phyloP scores from a whole-genome alignment of 2,329 filamentous ascomycete genomes.

The Rutstroemia sp. region DNA sequence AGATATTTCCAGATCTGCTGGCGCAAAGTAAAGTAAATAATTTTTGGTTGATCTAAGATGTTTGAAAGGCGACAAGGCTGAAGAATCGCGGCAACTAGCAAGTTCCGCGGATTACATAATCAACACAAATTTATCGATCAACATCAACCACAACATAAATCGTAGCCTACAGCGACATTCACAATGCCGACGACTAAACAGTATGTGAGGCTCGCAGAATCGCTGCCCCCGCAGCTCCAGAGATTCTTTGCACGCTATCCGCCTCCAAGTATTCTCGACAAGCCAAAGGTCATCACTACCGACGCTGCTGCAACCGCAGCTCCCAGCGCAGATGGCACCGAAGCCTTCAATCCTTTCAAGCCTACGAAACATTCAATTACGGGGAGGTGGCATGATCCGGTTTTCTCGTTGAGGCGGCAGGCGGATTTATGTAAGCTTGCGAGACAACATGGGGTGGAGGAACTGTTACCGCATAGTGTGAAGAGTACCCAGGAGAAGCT shows the following conservation, averaged over 20 bases:
- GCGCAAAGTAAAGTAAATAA: background rate
- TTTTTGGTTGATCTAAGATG: background rate
- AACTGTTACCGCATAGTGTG: conserved; percentile 66
- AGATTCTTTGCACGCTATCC: conserved; percentile 89
- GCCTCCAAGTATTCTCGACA: conserved; percentile 52
- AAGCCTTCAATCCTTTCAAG: conserved; percentile 58
- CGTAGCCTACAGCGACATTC: conserved; percentile 2
- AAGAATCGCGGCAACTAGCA: conserved; percentile 4
- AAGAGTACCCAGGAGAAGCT: conserved; percentile 71
- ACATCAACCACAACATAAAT: conserved; percentile 9
- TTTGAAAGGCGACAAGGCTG: conserved; percentile 3
- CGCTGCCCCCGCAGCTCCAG: conserved; percentile 69
- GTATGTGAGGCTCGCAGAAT: conserved; percentile 51
- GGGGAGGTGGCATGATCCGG: conserved; percentile 75
- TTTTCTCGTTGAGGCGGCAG: conserved; percentile 78
- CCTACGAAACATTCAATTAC: conserved; percentile 71
- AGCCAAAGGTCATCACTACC: conserved; percentile 21
- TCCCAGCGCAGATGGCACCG: conserved; percentile 35
- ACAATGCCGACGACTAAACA: conserved; percentile 18
- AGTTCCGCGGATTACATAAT: background rate
- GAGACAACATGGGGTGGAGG: conserved; percentile 67
- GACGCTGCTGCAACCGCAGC: conserved; percentile 25
- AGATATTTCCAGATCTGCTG: background rate
- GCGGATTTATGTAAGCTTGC: conserved; percentile 88
- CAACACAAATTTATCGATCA: conserved; percentile 2